Conservation (phyloP, 208 protist species). For the Crithidia fasciculata region DNA sequence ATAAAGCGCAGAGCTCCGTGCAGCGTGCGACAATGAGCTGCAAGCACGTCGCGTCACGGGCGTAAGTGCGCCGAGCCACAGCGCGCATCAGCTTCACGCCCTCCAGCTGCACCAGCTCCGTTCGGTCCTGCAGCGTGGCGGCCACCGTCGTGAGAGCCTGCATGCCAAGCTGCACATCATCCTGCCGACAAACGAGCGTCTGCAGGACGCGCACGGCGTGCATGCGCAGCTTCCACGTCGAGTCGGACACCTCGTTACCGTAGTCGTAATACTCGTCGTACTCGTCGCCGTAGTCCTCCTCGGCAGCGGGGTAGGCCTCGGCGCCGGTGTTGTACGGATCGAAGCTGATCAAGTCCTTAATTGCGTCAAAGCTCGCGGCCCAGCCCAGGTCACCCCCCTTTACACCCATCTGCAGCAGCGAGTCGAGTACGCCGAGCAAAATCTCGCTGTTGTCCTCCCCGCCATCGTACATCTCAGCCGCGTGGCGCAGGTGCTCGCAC, state of each 20-base stretch:
- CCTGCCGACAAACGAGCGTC: constrained; percentile 39
- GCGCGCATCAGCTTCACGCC: constrained; percentile 42
- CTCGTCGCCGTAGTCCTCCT: constrained; percentile 30
- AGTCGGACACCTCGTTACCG: constrained; percentile 41
- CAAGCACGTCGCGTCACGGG: constrained; percentile 5
- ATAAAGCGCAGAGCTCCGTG: constrained; percentile 20
- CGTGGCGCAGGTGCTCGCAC: constrained; percentile 19
- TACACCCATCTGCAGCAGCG: constrained; percentile 14
- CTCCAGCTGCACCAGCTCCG: constrained; percentile 59
- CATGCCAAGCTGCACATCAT: constrained; percentile 26
- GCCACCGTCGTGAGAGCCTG: constrained; percentile 25
- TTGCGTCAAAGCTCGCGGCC: constrained; percentile 31
- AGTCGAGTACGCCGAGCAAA: constrained; percentile 30
- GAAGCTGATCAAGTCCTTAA: constrained; percentile 42
- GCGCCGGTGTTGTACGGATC: constrained; percentile 42
- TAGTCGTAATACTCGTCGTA: constrained; percentile 50
- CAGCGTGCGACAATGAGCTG: constrained; percentile 18
- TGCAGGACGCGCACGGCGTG: constrained; percentile 42
- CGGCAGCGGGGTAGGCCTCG: constrained; percentile 5
- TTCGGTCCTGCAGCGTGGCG: constrained; percentile 37
- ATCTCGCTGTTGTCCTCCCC: constrained; percentile 32
- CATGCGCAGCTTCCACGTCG: constrained; percentile 64
- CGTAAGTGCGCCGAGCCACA: constrained; percentile 26
- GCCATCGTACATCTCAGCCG: constrained; percentile 25
- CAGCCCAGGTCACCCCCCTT: constrained; percentile 6